These are phyloP conservation scores for Leccinum subrobustum DNA, from an alignment of 1,284 basidiomycete species.

Conservation along the genomic window DNA sequence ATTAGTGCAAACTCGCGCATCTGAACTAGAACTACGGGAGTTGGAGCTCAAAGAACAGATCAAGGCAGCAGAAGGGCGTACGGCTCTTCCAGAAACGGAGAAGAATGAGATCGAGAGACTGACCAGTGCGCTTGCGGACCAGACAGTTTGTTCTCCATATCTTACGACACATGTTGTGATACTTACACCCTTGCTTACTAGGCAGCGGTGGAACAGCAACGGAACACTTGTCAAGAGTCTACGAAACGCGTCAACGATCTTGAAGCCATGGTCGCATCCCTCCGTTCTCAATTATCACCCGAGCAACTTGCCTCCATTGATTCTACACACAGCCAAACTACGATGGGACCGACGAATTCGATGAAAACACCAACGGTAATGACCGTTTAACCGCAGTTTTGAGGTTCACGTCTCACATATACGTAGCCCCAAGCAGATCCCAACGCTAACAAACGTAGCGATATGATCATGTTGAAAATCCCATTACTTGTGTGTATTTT, in stretches of 20 bases:
- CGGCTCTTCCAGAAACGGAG: constrained; percentile 15
- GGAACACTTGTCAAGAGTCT: constrained; percentile 12
- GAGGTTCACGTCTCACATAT: constrained; percentile 10
- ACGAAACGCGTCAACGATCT: constrained; percentile 20
- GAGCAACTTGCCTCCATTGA: constrained; percentile 25
- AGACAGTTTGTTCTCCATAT: constrained; percentile 21
- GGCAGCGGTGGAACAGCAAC: constrained; percentile 20
- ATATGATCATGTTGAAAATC: constrained; percentile 27
- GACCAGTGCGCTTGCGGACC: constrained; percentile 19
- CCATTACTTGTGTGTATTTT: constrained; percentile 22
- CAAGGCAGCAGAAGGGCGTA: constrained; percentile 15
- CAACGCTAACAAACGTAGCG: constrained; percentile 18
- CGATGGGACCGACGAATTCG: background rate
- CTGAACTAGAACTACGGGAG: constrained; percentile 17
- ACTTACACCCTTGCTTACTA: constrained; percentile 8
- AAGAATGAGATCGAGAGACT: constrained; percentile 16
- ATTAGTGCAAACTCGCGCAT: constrained; percentile 11
- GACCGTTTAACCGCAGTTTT: background rate
- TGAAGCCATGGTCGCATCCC: constrained; percentile 18
- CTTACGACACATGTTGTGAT: background rate
- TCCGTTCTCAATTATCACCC: constrained; percentile 20
- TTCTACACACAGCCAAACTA: background rate
- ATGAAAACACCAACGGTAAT: constrained; percentile 15
- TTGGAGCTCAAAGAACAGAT: constrained; percentile 9
- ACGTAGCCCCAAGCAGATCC: constrained; percentile 11